Percentiles rank a stretch among this genome's conserved stretches.
Conservation (phyloP, 2,329 filamentous ascomycete species). For the Monosporascus sp. region DNA sequence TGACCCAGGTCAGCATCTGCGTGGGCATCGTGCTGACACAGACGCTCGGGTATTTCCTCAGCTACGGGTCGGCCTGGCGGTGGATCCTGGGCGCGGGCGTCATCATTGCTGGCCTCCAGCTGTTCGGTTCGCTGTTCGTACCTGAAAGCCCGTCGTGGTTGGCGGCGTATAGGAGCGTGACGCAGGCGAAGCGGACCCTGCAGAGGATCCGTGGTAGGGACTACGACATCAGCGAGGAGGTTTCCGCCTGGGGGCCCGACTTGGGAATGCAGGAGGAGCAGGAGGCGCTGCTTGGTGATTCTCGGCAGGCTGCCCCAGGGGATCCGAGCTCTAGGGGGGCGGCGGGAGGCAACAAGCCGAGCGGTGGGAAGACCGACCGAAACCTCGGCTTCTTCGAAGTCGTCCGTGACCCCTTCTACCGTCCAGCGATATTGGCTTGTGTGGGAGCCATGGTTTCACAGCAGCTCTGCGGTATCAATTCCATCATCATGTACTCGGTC, state of each 20-base stretch:
- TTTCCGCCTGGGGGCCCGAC: slow-evolving; percentile 51
- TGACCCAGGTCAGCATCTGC: slow-evolving; percentile 93
- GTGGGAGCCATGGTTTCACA: slow-evolving; percentile 89
- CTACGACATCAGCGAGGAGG: slow-evolving; percentile 68
- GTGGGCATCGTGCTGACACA: slow-evolving; percentile 82
- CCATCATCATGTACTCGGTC: slow-evolving; percentile 97
- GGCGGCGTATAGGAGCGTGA: slow-evolving; percentile 58
- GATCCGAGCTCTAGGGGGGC: slow-evolving; percentile 16
- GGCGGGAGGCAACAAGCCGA: slow-evolving; percentile 17
- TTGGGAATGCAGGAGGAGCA: slow-evolving; percentile 51
- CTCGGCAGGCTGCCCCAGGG: slow-evolving; percentile 2
- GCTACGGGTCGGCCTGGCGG: slow-evolving; percentile 74
- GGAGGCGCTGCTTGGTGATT: slow-evolving; percentile 57
- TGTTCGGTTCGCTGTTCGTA: slow-evolving; percentile 65
- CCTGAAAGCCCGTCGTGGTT: slow-evolving; percentile 88
- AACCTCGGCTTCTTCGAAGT: slow-evolving; percentile 60
- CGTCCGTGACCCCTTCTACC: slow-evolving; percentile 60
- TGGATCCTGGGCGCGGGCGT: slow-evolving; percentile 73
- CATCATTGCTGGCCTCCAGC: slow-evolving; percentile 61
- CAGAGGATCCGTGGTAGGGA: slow-evolving; percentile 69
- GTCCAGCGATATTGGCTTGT: slow-evolving; percentile 73
- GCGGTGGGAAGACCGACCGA: slow-evolving; percentile 21
- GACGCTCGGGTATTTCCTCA: slow-evolving; percentile 80
- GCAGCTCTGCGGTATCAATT: slow-evolving; percentile 92
- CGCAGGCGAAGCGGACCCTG: slow-evolving; percentile 61